Evolutionary conservation across 768 basidiomycete species (phyloP).

Genomic region (Artomyces pyxidatus): DNA sequence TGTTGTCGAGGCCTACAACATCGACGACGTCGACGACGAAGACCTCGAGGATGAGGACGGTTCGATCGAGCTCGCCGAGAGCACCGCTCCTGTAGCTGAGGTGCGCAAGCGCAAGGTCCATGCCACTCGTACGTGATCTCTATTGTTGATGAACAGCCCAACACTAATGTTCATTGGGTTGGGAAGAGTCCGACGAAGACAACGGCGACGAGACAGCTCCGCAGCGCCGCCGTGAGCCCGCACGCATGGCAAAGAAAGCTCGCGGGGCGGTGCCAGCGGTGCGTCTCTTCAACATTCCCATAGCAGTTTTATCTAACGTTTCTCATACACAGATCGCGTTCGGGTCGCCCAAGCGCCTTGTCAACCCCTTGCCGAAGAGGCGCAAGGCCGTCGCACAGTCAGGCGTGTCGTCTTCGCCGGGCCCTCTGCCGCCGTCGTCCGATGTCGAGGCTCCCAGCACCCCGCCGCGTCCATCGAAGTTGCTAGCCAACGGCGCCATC

Average conservation of each 20-base stretch:
- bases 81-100: no score
- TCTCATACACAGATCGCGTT: not conserved
- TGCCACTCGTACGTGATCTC: no score
- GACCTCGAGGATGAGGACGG: not conserved
- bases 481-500: no score
- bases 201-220: not conserved
- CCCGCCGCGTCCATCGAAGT: no score
- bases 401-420: not conserved
- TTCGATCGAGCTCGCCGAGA: not conserved
- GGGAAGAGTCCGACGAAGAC: not conserved
- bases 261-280: not conserved
- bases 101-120: no score
- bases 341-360: not conserved
- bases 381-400: not conserved
- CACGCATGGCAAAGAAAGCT: not conserved
- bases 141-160: no score
- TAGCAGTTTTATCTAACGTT: not conserved
- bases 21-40: not conserved
- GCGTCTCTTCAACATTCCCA: not conserved
- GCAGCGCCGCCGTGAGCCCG: not conserved
- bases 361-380: not conserved
- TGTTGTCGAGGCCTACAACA: no score
- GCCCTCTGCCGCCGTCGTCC: not conserved
- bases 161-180: not conserved
- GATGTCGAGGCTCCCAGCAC: no score